A percentile compares a stretch with the other conserved stretches of the same genome.
These are phyloP conservation scores for Pythium sukuiense DNA, from an alignment of 352 stramenopile genomes.

Conservation along the genomic window DNA sequence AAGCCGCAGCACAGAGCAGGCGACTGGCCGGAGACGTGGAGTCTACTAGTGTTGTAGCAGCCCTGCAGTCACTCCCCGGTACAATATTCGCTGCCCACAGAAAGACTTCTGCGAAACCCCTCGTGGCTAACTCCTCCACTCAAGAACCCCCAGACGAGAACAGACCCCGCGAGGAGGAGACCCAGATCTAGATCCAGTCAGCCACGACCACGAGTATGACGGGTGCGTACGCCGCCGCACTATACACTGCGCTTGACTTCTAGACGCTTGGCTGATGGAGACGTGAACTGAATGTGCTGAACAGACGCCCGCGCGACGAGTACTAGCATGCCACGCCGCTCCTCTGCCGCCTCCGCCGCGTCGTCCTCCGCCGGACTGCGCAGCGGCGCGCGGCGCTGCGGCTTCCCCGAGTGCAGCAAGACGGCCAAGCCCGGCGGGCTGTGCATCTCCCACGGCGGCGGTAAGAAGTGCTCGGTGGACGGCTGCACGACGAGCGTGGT, in stretches of 20 bases:
- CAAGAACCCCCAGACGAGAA: neutral
- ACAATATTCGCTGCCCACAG: neutral
- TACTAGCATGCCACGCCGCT: neutral
- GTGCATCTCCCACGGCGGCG: slow-evolving; percentile 54
- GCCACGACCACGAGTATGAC: neutral
- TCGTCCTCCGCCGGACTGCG: neutral
- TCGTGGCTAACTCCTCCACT: neutral
- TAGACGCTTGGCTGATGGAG: neutral
- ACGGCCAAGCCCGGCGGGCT: slow-evolving; percentile 52
- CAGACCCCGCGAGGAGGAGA: neutral
- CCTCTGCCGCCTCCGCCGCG: neutral
- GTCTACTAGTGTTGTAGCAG: neutral
- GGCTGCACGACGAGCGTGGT: slow-evolving; percentile 55
- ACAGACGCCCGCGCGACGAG: neutral
- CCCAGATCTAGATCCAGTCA: neutral
- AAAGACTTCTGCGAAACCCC: neutral
- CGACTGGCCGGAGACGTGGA: neutral
- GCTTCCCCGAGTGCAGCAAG: slow-evolving; percentile 47
- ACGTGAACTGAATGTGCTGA: neutral
- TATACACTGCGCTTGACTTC: neutral
- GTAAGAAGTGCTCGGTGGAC: slow-evolving; percentile 53
- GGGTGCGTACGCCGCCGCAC: neutral
- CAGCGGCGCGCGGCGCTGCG: slow-evolving; percentile 29
- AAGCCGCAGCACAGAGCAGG: neutral
- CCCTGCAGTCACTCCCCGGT: neutral